phyloP scores from a whole-genome alignment of 2,329 filamentous ascomycete genomes.

The Pyrenochaeta sp. region DNA sequence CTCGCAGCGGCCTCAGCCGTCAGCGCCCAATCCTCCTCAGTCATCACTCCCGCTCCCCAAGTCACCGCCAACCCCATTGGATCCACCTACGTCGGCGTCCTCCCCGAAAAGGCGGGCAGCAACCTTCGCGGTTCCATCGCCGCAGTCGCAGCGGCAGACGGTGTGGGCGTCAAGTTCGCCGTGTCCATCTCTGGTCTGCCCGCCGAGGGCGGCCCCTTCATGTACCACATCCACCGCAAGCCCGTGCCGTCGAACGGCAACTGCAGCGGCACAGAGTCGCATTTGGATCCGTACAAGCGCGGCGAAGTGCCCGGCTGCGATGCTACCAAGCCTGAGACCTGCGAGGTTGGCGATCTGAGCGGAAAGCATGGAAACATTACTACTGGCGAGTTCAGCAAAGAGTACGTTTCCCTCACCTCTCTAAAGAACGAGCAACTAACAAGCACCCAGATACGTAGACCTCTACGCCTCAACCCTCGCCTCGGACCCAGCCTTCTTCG shows the following conservation, averaged over 20 bases:
- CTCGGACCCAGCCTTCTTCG: constrained; percentile 57
- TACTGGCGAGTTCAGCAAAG: constrained; percentile 34
- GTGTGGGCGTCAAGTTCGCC: constrained; percentile 50
- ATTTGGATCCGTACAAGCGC: constrained; percentile 54
- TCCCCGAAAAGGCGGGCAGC: constrained; percentile 44
- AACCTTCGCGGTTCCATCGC: constrained; percentile 46
- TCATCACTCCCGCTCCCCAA: constrained; percentile 40
- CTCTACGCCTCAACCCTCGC: constrained; percentile 56
- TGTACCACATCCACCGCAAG: constrained; percentile 56
- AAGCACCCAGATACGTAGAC: constrained; percentile 53
- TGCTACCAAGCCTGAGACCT: constrained; percentile 44
- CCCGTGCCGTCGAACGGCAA: constrained; percentile 52
- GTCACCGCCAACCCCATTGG: constrained; percentile 49
- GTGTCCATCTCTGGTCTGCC: constrained; percentile 53
- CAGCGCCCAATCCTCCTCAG: constrained; percentile 35
- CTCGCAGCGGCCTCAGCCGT: constrained; percentile 39
- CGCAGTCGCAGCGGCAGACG: constrained; percentile 41
- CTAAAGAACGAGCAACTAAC: constrained; percentile 3
- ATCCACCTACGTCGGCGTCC: constrained; percentile 47
- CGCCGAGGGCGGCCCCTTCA: constrained; percentile 52
- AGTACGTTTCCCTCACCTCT: constrained; percentile 52
- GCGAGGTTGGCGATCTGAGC: constrained; percentile 55
- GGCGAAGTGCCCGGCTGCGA: constrained; percentile 51
- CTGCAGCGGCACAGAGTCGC: constrained; percentile 52
- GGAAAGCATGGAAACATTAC: constrained; percentile 55